These are phyloP conservation scores for Nidularia pulvinata DNA, from an alignment of 768 basidiomycete genomes.

Conservation along the genomic window DNA sequence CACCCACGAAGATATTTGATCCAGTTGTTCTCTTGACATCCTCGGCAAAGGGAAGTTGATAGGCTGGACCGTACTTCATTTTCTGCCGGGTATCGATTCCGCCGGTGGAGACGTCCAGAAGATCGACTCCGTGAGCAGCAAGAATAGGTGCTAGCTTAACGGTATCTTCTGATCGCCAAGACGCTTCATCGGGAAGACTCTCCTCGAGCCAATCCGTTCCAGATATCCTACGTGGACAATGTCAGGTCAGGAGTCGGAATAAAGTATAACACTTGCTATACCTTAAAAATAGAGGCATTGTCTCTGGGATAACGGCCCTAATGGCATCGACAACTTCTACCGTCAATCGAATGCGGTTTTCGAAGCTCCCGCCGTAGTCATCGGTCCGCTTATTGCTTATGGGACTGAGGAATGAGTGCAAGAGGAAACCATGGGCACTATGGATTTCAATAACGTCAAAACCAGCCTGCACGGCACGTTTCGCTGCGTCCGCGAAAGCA, in stretches of 20 bases:
- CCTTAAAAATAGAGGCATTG: slow-evolving; percentile 72
- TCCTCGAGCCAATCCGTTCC: slow-evolving; percentile 67
- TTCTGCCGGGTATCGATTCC: slow-evolving; percentile 65
- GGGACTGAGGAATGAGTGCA: slow-evolving; percentile 71
- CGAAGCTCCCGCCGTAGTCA: slow-evolving; percentile 69
- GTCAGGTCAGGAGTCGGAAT: no score
- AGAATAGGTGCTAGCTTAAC: slow-evolving; percentile 77
- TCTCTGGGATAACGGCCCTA: slow-evolving; percentile 54
- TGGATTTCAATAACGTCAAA: slow-evolving; percentile 79
- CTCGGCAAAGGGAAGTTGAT: slow-evolving; percentile 67
- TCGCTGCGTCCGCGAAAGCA: slow-evolving; percentile 55
- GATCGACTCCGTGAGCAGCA: slow-evolving; percentile 62
- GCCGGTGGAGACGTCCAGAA: slow-evolving; percentile 74
- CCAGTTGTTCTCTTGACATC: slow-evolving; percentile 64
- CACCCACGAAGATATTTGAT: slow-evolving; percentile 53
- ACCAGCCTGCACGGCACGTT: slow-evolving; percentile 57
- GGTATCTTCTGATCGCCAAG: slow-evolving; percentile 59
- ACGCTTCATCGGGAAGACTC: slow-evolving; percentile 49
- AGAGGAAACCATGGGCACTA: slow-evolving; percentile 69
- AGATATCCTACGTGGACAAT: not conserved
- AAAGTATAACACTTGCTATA: slow-evolving; percentile 29
- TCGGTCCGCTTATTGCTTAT: slow-evolving; percentile 74
- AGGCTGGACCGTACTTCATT: slow-evolving; percentile 54
- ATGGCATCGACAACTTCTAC: slow-evolving; percentile 48
- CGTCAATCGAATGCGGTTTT: slow-evolving; percentile 72